Percentiles rank a stretch among this genome's conserved stretches.
These are phyloP conservation scores for Pseudozyma sp. DNA, from an alignment of 1,284 basidiomycete genomes.

Conservation along the genomic window DNA sequence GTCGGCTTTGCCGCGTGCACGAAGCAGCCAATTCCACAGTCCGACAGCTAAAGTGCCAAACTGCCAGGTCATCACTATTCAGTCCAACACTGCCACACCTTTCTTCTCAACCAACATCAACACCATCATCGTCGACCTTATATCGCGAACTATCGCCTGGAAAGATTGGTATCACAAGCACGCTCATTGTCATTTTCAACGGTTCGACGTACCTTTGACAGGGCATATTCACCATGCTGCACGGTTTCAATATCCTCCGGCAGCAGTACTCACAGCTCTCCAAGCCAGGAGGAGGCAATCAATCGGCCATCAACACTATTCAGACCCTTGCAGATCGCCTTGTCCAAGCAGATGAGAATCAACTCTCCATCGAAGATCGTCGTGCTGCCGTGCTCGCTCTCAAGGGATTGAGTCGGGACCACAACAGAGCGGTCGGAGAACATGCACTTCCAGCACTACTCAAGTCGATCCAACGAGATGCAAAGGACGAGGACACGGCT, in stretches of 20 bases:
- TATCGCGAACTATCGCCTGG: not conserved
- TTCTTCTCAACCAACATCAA: not conserved
- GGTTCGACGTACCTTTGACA: not conserved
- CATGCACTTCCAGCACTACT: slow-evolving; percentile 59
- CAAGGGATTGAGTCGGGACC: slow-evolving; percentile 90
- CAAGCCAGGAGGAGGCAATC: slow-evolving; percentile 69
- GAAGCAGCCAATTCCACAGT: slow-evolving; percentile 8
- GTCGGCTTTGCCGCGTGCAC: slow-evolving; percentile 3
- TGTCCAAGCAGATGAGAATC: slow-evolving; percentile 33
- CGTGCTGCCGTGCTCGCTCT: slow-evolving; percentile 89
- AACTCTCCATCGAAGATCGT: slow-evolving; percentile 75
- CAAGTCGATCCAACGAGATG: slow-evolving; percentile 48
- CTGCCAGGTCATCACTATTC: not conserved
- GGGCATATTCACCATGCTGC: slow-evolving; percentile 55
- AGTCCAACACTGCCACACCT: not conserved
- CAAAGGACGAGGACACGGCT: slow-evolving; percentile 59
- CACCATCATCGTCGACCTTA: not conserved
- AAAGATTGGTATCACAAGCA: too few relatives aligned
- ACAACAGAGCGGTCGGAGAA: slow-evolving; percentile 74
- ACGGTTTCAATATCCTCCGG: slow-evolving; percentile 66
- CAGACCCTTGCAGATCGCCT: slow-evolving; percentile 87
- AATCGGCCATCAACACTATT: slow-evolving; percentile 86
- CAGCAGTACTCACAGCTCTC: slow-evolving; percentile 66
- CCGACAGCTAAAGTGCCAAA: not conserved
- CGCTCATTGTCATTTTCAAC: not conserved